Percentiles rank a stretch among this genome's conserved stretches.
phyloP scores from a whole-genome alignment of 768 basidiomycete species.

The Suillus tomentosus region DNA sequence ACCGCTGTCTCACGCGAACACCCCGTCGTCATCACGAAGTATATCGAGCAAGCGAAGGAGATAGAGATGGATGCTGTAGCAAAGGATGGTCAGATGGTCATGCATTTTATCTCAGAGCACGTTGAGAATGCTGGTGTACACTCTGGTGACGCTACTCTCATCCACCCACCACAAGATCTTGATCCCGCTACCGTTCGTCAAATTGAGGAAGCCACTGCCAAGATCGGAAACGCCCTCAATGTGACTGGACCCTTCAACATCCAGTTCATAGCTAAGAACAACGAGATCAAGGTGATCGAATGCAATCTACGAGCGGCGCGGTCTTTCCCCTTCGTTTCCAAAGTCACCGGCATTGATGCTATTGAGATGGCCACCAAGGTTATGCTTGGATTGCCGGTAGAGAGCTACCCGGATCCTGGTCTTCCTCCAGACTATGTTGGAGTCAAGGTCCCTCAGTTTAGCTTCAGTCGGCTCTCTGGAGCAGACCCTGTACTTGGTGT shows the following conservation, averaged over 20 bases:
- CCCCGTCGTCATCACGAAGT: slow-evolving; percentile 98
- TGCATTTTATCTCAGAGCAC: slow-evolving; percentile 99
- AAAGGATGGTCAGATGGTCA: slow-evolving; percentile 95
- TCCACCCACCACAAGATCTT: slow-evolving; percentile 96
- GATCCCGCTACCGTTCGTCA: slow-evolving; percentile 95
- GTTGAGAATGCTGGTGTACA: slow-evolving; percentile 93
- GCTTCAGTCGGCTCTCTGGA: slow-evolving; percentile 93
- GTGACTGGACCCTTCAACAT: slow-evolving; percentile 99
- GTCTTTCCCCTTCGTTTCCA: slow-evolving; percentile 98
- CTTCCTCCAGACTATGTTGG: slow-evolving; percentile 95
- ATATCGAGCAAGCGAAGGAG: slow-evolving; percentile 99
- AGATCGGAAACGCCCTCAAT: slow-evolving; percentile 97
- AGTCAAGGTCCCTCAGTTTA: slow-evolving; percentile 99
- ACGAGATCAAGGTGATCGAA: slow-evolving; percentile 99
- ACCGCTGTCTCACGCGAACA: slow-evolving; percentile 95
- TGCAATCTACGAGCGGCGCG: slow-evolving; percentile 97
- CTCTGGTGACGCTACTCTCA: slow-evolving; percentile 97
- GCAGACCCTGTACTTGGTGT: slow-evolving; percentile 98
- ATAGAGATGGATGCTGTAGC: slow-evolving; percentile 99
- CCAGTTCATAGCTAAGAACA: slow-evolving; percentile 99
- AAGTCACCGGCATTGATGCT: slow-evolving; percentile 96
- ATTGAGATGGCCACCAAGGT: slow-evolving; percentile 99
- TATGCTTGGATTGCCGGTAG: slow-evolving; percentile 90
- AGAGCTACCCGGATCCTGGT: slow-evolving; percentile 85
- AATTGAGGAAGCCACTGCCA: slow-evolving; percentile 95